Percentiles rank a stretch among this genome's conserved stretches.
These are phyloP conservation scores for Phytophthora hibernalis DNA, from an alignment of 352 stramenopile genomes.

Conservation along the genomic window DNA sequence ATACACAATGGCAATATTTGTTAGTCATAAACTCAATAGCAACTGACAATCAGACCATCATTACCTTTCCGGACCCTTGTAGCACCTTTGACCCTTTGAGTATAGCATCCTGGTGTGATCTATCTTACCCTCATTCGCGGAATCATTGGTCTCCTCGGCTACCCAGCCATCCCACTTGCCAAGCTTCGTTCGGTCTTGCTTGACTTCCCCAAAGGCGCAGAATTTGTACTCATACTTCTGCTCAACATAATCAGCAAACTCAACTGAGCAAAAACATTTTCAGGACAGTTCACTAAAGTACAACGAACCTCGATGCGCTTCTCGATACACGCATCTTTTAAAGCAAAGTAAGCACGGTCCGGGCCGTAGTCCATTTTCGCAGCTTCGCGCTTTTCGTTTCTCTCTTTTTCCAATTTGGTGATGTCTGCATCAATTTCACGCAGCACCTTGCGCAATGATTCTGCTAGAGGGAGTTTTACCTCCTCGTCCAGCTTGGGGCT, in stretches of 20 bases:
- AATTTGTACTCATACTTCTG: slow-evolving; percentile 92
- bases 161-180: slow-evolving; percentile 80
- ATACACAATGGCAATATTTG: neutral
- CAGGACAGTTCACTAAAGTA: neutral
- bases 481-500: slow-evolving; percentile 70
- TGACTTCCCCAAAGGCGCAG: slow-evolving; percentile 83
- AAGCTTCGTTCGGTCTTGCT: slow-evolving; percentile 82
- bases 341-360: slow-evolving; percentile 70
- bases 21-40: slow-evolving; percentile 5
- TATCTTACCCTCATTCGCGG: neutral
- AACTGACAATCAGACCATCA: neutral
- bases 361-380: slow-evolving; percentile 71
- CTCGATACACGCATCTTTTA: slow-evolving; percentile 83
- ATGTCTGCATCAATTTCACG: slow-evolving; percentile 76
- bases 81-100: slow-evolving; percentile 87
- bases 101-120: slow-evolving; percentile 80
- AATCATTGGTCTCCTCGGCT: slow-evolving; percentile 3
- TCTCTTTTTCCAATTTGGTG: slow-evolving; percentile 56
- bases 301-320: slow-evolving; percentile 75
- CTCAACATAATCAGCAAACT: neutral
- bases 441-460: slow-evolving; percentile 72
- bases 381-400: slow-evolving; percentile 48
- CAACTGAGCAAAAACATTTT: neutral
- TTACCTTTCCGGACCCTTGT: slow-evolving; percentile 89
- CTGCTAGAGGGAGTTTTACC: slow-evolving; percentile 62